Evolutionary conservation across 306 rosid species (phyloP), one percentile per base, ranked within the genome.

Genomic region (Delonix regia): DNA sequence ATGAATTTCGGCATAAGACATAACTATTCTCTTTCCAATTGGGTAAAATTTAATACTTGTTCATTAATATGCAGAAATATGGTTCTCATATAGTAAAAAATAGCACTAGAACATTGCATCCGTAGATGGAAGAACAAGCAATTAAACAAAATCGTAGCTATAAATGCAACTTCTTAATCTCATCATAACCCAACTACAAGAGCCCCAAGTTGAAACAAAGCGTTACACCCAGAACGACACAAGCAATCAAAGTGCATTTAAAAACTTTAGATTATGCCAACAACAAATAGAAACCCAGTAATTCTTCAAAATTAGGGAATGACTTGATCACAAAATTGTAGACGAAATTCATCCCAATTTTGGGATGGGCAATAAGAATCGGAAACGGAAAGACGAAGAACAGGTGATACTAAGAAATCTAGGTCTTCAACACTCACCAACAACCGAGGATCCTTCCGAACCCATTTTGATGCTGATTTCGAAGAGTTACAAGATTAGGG

Each of bases 361-460:
- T 24, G 14, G 75, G 57, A 15, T 39, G 48, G 27, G 39, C 8
- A 41, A 3, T 6, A 33, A 39, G 1, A 60, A 4, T 21, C 15
- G 14, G 21, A 47, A 27, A 34, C 4, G 25, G 19, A 48, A 76
- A 48, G 4, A n/a, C 1, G 51, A 69, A 16, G 73, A 48, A 52
- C 22, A 14, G 3, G 30, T 69, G 5, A 71, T 2, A 39, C 16
- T 13, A 18, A 7, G 78, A 78, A 45, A 74, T 44, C 57, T 24
- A 60, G 78, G 61, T 25, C 62, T 61, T 34, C 6, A 64, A 78
- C 52, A 72, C 88, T 84, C 79, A 94, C 98, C 96, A 69, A 91
- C 97, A 52, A 94, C 98, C 18, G 78, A 77, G 60, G 98, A 88
- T 81, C 87, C 96, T 74, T 94, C 97, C 27, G 97, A 85, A 80